Evolutionary conservation across 176 grass and related monocot genomes (phyloP).

Genomic region (Thinopyrum elongatum): DNA sequence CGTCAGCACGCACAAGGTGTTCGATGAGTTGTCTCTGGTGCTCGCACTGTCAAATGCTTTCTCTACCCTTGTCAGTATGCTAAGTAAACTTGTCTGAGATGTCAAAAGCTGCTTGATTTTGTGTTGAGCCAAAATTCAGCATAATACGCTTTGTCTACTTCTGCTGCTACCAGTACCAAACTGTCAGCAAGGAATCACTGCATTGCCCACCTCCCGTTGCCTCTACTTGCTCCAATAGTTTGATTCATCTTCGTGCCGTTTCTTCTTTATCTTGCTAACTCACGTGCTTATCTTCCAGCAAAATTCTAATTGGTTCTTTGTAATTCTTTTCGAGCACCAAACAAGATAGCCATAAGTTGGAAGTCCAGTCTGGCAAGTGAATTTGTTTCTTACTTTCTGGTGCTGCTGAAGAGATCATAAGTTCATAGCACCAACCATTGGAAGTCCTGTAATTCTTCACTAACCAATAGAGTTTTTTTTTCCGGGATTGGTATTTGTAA

Average conservation of each 20-base stretch:
- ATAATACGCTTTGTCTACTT: too few relatives aligned
- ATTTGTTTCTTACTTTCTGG: background rate
- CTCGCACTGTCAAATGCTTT: too few relatives aligned
- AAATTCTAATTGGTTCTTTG: background rate
- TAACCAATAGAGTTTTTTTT: background rate
- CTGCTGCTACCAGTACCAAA: too few relatives aligned
- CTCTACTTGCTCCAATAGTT: background rate
- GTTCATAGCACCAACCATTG: background rate
- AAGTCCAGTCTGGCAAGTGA: conserved; percentile 3
- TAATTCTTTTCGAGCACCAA: background rate
- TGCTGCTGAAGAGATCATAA: background rate
- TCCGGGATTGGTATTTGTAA: background rate
- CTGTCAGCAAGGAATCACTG: background rate
- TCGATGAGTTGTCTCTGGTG: too few relatives aligned
- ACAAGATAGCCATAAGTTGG: too few relatives aligned
- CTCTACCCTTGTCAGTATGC: background rate
- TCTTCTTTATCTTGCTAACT: background rate
- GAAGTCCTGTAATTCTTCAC: background rate
- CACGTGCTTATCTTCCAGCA: background rate
- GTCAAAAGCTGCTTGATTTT: too few relatives aligned
- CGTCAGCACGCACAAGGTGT: too few relatives aligned
- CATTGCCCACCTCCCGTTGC: background rate
- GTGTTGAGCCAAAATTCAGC: too few relatives aligned
- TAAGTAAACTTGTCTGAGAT: background rate
- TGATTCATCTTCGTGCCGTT: background rate